Base-by-base conservation (phyloP, 2,329 filamentous ascomycete species). In the Aspergillus quadricinctus region DNA sequence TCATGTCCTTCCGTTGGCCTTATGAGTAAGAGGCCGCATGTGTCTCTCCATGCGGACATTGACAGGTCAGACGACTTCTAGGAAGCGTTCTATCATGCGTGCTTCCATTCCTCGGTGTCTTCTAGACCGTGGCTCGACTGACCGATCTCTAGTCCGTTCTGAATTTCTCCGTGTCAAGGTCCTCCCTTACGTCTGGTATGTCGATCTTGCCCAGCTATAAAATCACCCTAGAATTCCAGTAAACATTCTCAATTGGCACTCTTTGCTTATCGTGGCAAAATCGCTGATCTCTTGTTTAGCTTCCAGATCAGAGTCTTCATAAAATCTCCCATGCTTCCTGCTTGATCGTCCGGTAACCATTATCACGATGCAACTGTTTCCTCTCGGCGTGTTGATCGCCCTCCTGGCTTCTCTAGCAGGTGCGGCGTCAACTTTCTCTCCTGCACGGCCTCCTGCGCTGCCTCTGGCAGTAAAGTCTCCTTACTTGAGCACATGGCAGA, bases 391-490 rank as follows among this genome's bases (percentile, higher is more conserved):
- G 8, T 55, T 70, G 49, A 56, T 66, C 10, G 52, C 63, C 50
- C 65, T 64, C 25, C 52, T 71, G 17, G 62, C 64, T 48, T 58
- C 63, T 23, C 58, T 61, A 10, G 57, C 63, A 31, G 58, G 54
- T 49, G 70, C 70, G 5, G 50, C 53, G 21, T 88, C 85, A 9
- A 83, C 78, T 1, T 89, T 88, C 67, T 78, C 75, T 37, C 87
- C 87, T 35, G 81, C 83, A 37, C 80, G 85, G 6, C 87, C 87
- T 45, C 88, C 88, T 17, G 81, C 88, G 1, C 78, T 89, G 28
- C 89, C 89, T 11, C 73, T 93, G 35, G 88, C 88, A 46, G 89
- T 92, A 48, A 85, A 84, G 59, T 88, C 85, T 9, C 89, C 89
- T 0, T 93, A 92, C 63, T 73, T 92, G 17, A 90, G 83, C 67